Base-by-base conservation (phyloP, 495 filamentous ascomycete genomes). In the Chaetomium cochliodes region DNA sequence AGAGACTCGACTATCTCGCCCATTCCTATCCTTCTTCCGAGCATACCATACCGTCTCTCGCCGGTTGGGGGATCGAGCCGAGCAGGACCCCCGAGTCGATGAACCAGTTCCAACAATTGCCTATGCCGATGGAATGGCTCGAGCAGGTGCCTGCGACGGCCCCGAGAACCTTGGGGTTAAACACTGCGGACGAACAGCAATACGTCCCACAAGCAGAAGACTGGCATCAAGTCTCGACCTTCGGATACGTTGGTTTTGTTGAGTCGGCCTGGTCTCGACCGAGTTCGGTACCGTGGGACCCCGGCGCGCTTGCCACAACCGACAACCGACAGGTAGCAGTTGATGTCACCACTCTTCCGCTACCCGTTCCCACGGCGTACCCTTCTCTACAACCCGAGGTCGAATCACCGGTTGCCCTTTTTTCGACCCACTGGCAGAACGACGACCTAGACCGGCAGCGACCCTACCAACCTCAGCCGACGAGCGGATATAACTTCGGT, bases 71-170 rank as follows among this genome's bases (percentile, higher is more conserved):
- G 11, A 20, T 26, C 12, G 55, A 18, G 8, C 5, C 12, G 4
- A 39, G 26, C 8, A 11, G 13, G 1, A 11, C 0, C 12, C 33
- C 1, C 4, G 55, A 25, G 11, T 16, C 55, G 13, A 44, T 44
- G 22, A n/a, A 5, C 28, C 52, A 26, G 3, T 37, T 20, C 28
- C 52, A 33, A 7, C 52, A 55, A 3, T 4, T 23, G 0, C 9
- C 53, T 11, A 58, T 58, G 55, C 39, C 37, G 37, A 28, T n/a
- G 13, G 37, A n/a, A 28, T 58, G 55, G 55, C 11, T 13, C 33
- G n/a, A 57, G 33, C n/a, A 42, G 8, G 5, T 57, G 16, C 9
- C 26, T n/a, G 6, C 53, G 30, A 41, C n/a, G 18, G 39, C n/a
- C 5, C 15, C 16, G n/a, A 41, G 2, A 9, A 37, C 33, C 4